Evolutionary conservation across 148 eudicot species (phyloP).

Genomic region (Chenopodium album): DNA sequence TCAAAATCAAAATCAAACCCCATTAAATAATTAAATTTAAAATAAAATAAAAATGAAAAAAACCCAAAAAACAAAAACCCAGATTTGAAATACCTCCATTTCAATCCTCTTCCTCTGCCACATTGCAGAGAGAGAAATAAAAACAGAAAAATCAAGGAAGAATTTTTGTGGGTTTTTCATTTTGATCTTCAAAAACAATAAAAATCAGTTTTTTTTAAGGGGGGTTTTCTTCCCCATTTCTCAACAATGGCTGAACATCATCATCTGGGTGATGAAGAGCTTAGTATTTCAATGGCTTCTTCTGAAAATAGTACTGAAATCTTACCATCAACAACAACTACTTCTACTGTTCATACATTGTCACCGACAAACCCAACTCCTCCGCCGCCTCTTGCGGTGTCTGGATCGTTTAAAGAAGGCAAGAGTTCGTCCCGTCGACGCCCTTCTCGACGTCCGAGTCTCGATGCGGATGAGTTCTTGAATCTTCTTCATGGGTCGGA

Average conservation of each 20-base stretch:
- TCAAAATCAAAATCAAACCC: neutral
- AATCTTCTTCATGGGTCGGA: constrained; percentile 93
- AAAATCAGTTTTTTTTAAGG: neutral
- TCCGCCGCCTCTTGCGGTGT: constrained; percentile 39
- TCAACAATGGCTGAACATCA: neutral
- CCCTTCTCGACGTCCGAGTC: constrained; percentile 61
- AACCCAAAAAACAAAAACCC: neutral
- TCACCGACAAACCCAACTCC: neutral
- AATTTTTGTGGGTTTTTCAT: neutral
- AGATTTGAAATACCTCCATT: constrained; percentile 22
- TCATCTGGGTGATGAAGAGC: neutral
- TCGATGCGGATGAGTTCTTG: constrained; percentile 82
- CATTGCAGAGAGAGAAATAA: neutral
- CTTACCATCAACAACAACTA: too few relatives aligned
- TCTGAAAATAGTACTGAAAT: too few relatives aligned
- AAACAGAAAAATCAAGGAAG: too few relatives aligned
- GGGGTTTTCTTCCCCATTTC: neutral
- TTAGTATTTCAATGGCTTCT: neutral
- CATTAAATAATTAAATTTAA: too few relatives aligned
- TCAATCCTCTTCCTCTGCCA: neutral
- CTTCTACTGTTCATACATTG: neutral
- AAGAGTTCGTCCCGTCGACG: constrained; percentile 54
- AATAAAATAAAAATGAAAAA: neutral
- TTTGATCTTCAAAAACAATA: neutral
- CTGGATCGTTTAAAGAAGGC: constrained; percentile 70